Base-by-base conservation (phyloP, 2,329 filamentous ascomycete genomes). In the Pezicula radicicola region DNA sequence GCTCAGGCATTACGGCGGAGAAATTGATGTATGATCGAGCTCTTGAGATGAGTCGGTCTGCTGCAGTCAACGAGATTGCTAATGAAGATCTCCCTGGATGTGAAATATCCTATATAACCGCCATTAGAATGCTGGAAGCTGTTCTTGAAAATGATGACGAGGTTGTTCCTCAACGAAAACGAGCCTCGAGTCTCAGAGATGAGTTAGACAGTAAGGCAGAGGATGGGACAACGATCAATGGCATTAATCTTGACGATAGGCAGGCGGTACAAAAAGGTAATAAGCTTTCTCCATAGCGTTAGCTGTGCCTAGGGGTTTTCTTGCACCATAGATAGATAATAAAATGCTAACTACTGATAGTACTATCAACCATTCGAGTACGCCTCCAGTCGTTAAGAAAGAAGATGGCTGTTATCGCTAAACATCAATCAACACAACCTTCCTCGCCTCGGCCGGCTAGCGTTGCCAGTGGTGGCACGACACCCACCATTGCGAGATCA, bases 1-100 rank as follows among this genome's bases (percentile, higher is more conserved):
- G 89, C 13, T 84, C 89, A 2, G 94, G 93, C 1, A 85, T 97
- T 51, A 97, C 91, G 19, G 94, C 94, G 0, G 94, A 97, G 73
- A 96, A 92, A 71, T 77, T 99, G 43, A 97, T 99, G 91, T 99
- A 97, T 67, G 94, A 99, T 62, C 89, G 94, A 44, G 94, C 94
- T 0, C 75, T 97, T 19, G 94, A 99, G 68, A 97, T 99, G 94
- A 97, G 91, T 68, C 85, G 91, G 48, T 85, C 89, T 4, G 93
- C 94, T 7, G 94, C 94, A 7, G 94, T 97, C 65, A 95, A 96
- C 62, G 94, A 99, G 72, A 88, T 99, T 46, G 91, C 94, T 2
- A 91, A 93, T 52, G 89, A 94, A 56, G 92, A 97, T 68, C 75
- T 97, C 21, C 73, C 77, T 0, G 91, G 91, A 15, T 97, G 93